Evolutionary conservation across 2,329 filamentous ascomycete genomes (phyloP).

Genomic region (Claviceps maximensis): DNA sequence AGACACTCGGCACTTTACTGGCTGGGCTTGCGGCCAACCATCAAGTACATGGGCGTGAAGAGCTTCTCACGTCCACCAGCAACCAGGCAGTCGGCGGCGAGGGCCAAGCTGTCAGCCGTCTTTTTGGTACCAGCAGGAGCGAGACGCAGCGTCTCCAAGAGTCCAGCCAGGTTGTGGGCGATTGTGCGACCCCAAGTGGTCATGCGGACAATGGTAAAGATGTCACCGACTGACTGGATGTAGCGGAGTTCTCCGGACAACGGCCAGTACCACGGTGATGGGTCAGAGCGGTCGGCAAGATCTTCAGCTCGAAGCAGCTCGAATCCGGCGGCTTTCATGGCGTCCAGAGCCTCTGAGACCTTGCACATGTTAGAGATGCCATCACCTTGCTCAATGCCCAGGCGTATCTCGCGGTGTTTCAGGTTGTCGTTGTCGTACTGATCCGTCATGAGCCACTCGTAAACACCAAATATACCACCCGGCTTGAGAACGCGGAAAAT

Average conservation of each 20-base stretch:
- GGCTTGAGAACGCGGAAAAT: slow-evolving; percentile 95
- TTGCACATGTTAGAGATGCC: slow-evolving; percentile 97
- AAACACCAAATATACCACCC: slow-evolving; percentile 88
- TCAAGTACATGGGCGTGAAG: slow-evolving; percentile 98
- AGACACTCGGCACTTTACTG: slow-evolving; percentile 3
- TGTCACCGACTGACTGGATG: slow-evolving; percentile 64
- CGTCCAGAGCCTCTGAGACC: slow-evolving; percentile 64
- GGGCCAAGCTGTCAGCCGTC: slow-evolving; percentile 79
- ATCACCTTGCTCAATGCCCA: slow-evolving; percentile 90
- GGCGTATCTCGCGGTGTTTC: slow-evolving; percentile 75
- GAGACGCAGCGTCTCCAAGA: slow-evolving; percentile 60
- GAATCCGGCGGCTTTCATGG: slow-evolving; percentile 82
- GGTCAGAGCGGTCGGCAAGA: slow-evolving; percentile 62
- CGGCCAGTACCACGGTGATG: slow-evolving; percentile 88
- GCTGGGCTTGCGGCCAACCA: slow-evolving; percentile 76
- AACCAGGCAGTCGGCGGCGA: slow-evolving; percentile 73
- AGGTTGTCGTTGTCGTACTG: slow-evolving; percentile 82
- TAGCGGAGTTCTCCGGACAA: slow-evolving; percentile 75
- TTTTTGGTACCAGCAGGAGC: slow-evolving; percentile 80
- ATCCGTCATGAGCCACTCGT: slow-evolving; percentile 99
- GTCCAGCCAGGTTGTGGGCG: slow-evolving; percentile 64
- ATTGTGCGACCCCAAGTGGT: slow-evolving; percentile 67
- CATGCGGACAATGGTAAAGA: slow-evolving; percentile 78
- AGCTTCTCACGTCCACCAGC: slow-evolving; percentile 77
- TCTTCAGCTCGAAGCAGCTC: slow-evolving; percentile 75